Base-by-base conservation (phyloP, 2,329 filamentous ascomycete species). In the Elsinoe perseae region DNA sequence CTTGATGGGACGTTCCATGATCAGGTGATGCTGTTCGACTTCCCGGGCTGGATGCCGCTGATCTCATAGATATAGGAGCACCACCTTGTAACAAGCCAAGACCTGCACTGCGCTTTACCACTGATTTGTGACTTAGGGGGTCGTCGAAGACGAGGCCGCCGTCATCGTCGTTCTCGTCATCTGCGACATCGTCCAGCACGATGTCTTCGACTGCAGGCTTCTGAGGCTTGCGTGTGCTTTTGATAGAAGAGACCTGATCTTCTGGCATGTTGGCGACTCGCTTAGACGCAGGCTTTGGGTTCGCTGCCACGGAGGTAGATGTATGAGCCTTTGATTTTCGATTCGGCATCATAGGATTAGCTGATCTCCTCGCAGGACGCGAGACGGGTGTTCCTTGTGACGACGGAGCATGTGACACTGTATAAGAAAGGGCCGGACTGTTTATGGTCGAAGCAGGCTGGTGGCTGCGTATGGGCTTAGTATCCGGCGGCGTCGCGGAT, bases 41-140 rank as follows among this genome's bases (percentile, higher is more conserved):
- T 43, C 34, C 64, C 60, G 7, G 63, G 60, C 57, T 68, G 64
- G 10, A 67, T 65, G 54, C 68, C 61, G 61, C 70, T 64, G 57
- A 71, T 70, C 56, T 69, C 64, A 7, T 69, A 60, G 32, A 55
- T 54, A 53, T 57, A 18, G 46, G 48, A 36, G 18, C 23, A 27
- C 20, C 30, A 3, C 48, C 46, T 32, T 48, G 21, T 2, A 21
- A 25, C 4, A 38, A 7, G 32, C 53, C 44, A 12, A 44, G 21
- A n/a, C 53, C 44, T 27, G 38, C 30, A 54, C 40, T 40, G n/a
- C 23, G 36, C 4, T 44, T 48, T n/a, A 25, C 9, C 12, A 16
- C n/a, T 32, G 34, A 23, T 25, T 42, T 42, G 20, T 48, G 46
- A n/a, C 18, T 44, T 10, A 42, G 42, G 9, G 27, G 27, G 23